Conservation (phyloP, 1,139 yeast species). For the Wickerhamiella pararugosa region DNA sequence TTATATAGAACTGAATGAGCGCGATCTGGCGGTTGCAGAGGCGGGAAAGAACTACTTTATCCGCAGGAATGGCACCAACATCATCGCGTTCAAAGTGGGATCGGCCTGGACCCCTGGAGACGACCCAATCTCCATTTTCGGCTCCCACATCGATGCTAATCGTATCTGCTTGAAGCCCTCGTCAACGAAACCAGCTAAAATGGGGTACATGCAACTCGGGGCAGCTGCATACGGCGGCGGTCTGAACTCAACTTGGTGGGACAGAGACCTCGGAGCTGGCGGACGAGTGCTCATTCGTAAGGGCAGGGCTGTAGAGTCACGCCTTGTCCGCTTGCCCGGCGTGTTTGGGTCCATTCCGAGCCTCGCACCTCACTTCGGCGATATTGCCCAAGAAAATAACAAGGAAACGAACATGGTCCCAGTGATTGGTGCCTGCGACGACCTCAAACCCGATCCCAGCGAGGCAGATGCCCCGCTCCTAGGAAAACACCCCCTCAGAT, state of each 20-base stretch:
- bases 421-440: constrained; percentile 41
- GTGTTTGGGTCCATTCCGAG: constrained; percentile 82
- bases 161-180: constrained; percentile 54
- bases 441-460: constrained; percentile 8
- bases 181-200: constrained; percentile 46
- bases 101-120: constrained; percentile 52
- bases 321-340: constrained; percentile 54
- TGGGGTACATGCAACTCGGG: constrained; percentile 66
- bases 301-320: constrained; percentile 35
- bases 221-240: constrained; percentile 88
- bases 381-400: constrained; percentile 33
- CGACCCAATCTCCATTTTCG: constrained; percentile 66
- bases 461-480: constrained; percentile 30
- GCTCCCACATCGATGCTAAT: constrained; percentile 87
- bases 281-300: constrained; percentile 57
- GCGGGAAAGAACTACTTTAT: constrained; percentile 57
- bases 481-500: constrained; percentile 53
- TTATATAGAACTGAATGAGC: constrained; percentile 55
- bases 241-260: constrained; percentile 57
- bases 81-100: constrained; percentile 60
- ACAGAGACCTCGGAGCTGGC: constrained; percentile 73
- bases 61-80: constrained; percentile 59
- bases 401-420: constrained; percentile 74
- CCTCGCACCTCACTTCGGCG: constrained; percentile 74
- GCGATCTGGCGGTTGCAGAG: constrained; percentile 45